Conservation (phyloP, 352 stramenopile species). For the Nothophytophthora sp. region DNA sequence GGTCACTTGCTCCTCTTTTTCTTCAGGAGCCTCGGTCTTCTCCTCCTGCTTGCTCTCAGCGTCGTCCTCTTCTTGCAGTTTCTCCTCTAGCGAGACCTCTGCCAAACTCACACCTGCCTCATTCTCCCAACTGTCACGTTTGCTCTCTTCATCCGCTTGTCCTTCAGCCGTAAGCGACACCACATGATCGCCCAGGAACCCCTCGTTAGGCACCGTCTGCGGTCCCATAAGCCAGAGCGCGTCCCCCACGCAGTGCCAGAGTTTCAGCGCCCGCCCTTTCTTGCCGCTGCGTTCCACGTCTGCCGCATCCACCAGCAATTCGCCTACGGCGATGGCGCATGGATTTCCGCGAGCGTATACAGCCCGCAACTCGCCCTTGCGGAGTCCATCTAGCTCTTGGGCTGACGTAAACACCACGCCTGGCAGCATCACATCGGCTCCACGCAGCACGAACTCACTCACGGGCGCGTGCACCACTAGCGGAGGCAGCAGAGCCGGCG, state of each 20-base stretch:
- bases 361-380: conserved; percentile 66
- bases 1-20: conserved; percentile 37
- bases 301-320: conserved; percentile 67
- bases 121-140: conserved; percentile 5
- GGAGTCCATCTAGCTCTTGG: conserved; percentile 54
- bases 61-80: conserved; percentile 11
- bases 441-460: conserved; percentile 79
- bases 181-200: conserved; percentile 51
- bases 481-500: conserved; percentile 45
- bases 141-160: conserved; percentile 5
- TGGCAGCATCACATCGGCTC: conserved; percentile 84
- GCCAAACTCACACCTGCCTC: conserved; percentile 31
- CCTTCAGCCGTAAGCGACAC: conserved; percentile 20
- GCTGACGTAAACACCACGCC: conserved; percentile 66
- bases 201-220: conserved; percentile 63
- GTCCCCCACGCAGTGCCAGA: conserved; percentile 76
- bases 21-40: conserved; percentile 4
- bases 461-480: conserved; percentile 77
- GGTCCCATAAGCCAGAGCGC: conserved; percentile 77
- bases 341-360: conserved; percentile 80
- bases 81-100: conserved; percentile 46
- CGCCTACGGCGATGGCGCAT: conserved; percentile 72
- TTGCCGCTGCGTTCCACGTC: conserved; percentile 59
- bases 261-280: conserved; percentile 66
- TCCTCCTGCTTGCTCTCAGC: conserved; percentile 6